phyloP scores from a whole-genome alignment of 2,329 filamentous ascomycete genomes.

The Colletotrichum eremochloae region DNA sequence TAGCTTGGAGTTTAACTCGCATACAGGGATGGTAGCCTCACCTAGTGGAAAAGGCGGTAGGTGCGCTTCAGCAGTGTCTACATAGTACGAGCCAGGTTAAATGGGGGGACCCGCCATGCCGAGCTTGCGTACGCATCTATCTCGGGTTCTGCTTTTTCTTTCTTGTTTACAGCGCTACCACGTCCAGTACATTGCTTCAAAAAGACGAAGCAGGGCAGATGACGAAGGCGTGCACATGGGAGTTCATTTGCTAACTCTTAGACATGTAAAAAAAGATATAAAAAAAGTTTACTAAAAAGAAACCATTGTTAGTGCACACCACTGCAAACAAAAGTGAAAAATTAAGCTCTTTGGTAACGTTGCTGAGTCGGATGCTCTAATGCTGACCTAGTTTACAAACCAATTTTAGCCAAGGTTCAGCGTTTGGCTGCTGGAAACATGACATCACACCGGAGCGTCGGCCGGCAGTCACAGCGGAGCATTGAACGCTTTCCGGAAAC shows the following conservation, averaged over 20 bases:
- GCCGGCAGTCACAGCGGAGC: neutral
- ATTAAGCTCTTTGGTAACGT: constrained; percentile 6
- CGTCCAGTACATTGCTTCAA: neutral
- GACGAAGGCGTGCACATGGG: neutral
- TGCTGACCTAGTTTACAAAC: neutral
- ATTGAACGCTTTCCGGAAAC: neutral
- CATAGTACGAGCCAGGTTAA: constrained; percentile 2
- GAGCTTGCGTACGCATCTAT: constrained; percentile 25
- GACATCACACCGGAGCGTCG: constrained; percentile 21
- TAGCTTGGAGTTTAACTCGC: constrained; percentile 4
- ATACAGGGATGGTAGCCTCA: neutral
- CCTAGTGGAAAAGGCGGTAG: neutral
- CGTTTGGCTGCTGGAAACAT: constrained; percentile 15
- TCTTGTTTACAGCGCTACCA: neutral
- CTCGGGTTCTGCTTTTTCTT: constrained; percentile 14
- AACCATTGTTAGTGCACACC: neutral
- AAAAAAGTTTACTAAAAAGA: constrained; percentile 5
- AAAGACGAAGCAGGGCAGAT: neutral
- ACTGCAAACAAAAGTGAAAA: neutral
- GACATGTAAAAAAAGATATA: too few relatives aligned
- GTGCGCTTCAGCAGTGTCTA: neutral
- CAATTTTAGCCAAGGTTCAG: neutral
- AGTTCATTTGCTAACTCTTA: neutral
- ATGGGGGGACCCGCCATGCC: constrained; percentile 10
- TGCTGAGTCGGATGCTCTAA: constrained; percentile 1